phyloP scores from a whole-genome alignment of 2,329 filamentous ascomycete species.

The Cladosporium sphaerospermum region DNA sequence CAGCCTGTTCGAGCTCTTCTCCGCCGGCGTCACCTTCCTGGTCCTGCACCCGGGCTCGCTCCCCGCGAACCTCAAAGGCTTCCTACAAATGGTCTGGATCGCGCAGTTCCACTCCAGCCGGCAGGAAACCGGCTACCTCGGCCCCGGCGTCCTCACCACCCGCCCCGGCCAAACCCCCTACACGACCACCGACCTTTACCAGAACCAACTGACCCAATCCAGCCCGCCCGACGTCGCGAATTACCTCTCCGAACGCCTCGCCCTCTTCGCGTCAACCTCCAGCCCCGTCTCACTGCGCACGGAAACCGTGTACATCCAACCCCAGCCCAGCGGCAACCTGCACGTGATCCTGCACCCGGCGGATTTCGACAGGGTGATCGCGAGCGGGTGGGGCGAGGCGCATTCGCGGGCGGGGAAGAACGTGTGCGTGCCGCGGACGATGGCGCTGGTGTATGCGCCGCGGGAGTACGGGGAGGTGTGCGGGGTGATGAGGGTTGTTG shows the following conservation, averaged over 20 bases:
- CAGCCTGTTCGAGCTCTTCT: no score
- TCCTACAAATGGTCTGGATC: neutral
- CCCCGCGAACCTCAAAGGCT: neutral
- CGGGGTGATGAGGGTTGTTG: neutral
- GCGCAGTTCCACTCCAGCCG: neutral
- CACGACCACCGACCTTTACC: neutral
- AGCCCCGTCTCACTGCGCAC: neutral
- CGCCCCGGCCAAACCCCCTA: neutral
- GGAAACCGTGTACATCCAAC: neutral
- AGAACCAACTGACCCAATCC: neutral
- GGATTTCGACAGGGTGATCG: neutral
- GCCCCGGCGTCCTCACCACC: neutral
- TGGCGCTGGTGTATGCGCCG: neutral
- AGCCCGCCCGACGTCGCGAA: constrained; percentile 63
- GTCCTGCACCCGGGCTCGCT: no score
- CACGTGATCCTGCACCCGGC: constrained; percentile 1
- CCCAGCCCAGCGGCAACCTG: neutral
- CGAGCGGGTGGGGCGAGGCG: neutral
- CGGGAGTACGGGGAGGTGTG: neutral
- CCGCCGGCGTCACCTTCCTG: no score
- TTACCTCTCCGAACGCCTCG: constrained; percentile 64
- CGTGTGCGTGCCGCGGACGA: neutral
- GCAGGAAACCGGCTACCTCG: neutral
- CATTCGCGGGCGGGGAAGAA: neutral
- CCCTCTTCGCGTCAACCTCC: constrained; percentile 47